These are phyloP conservation scores for Phytophthora niederhauseri DNA, from an alignment of 352 stramenopile species.

Conservation along the genomic window DNA sequence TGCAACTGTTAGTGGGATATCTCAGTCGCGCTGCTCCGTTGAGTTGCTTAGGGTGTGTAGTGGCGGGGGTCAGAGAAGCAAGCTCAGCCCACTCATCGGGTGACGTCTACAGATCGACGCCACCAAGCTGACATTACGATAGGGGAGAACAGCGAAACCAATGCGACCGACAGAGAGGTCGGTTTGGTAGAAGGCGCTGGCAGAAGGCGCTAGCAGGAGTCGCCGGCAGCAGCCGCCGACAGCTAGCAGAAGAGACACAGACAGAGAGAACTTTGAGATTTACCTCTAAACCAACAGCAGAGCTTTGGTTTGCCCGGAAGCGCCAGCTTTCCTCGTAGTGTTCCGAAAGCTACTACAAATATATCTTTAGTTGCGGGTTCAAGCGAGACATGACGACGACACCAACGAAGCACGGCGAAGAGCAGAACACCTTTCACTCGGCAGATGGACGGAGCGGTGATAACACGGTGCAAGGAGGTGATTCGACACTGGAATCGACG, in stretches of 20 bases:
- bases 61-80: not conserved
- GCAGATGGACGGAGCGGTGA: not conserved
- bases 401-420: not conserved
- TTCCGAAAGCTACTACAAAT: constrained; percentile 15
- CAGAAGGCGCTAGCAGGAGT: too few relatives aligned
- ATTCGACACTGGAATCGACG: not conserved
- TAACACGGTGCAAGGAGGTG: not conserved
- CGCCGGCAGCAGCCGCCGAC: too few relatives aligned
- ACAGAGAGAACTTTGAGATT: too few relatives aligned
- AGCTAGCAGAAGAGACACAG: too few relatives aligned
- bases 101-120: not conserved
- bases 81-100: not conserved
- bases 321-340: too few relatives aligned
- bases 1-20: too few relatives aligned
- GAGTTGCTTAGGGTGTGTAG: too few relatives aligned
- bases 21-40: too few relatives aligned
- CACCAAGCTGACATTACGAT: not conserved
- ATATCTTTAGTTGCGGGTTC: constrained; percentile 25
- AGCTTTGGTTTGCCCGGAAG: constrained; percentile 8
- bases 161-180: too few relatives aligned
- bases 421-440: not conserved
- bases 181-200: too few relatives aligned
- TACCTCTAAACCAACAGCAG: too few relatives aligned
- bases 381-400: constrained; percentile 8
- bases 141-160: not conserved